Evolutionary conservation across 2,329 filamentous ascomycete species (phyloP), one percentile per base, ranked within the genome.

Genomic region (Claviceps sp.): DNA sequence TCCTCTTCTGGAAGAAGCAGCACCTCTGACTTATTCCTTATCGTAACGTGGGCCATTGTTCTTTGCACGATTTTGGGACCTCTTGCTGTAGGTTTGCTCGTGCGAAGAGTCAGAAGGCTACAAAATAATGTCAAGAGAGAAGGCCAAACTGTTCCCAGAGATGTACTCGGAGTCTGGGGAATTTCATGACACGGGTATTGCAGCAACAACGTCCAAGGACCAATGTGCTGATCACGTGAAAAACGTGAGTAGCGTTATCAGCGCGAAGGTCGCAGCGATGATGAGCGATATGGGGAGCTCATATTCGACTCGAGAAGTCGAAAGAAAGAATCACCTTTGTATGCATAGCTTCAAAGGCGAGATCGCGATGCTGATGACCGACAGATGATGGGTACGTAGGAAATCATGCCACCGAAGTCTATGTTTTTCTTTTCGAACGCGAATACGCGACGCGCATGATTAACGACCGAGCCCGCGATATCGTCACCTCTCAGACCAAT

Each of bases 11-110:
- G 19, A 14, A 39, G 6, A 8, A 52, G 47, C n/a, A 52, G 26
- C 41, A 57, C 30, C 24, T 72, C 69, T 0, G 65, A 74, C 19
- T 61, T 78, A 0, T 80, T 78, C 50, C 64, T 79, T 0, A 64
- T 79, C n/a, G 68, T 75, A 0, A 72, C 73, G 0, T 81, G 76
- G 77, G 77, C 75, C 2, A 76, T 80, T 26, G 67, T 75, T 0
- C 58, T 80, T 8, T 80, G 77, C 56, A 81, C 77, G 0, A 68
- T 80, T 13, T 50, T 73, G 5, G 76, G 77, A 0, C 76, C 77
- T 0, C 53, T 79, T 0, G 63, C 61, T 8, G 69, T 78, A 0
- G 76, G 77, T 0, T 47, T 76, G 2, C 55, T 78, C 0, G 71
- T 78, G 0, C 62, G 62, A 14, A 60, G 70, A 14, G 65, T 77